phyloP scores from a whole-genome alignment of 1,139 yeast genomes.

The Meyerozyma guilliermondii region DNA sequence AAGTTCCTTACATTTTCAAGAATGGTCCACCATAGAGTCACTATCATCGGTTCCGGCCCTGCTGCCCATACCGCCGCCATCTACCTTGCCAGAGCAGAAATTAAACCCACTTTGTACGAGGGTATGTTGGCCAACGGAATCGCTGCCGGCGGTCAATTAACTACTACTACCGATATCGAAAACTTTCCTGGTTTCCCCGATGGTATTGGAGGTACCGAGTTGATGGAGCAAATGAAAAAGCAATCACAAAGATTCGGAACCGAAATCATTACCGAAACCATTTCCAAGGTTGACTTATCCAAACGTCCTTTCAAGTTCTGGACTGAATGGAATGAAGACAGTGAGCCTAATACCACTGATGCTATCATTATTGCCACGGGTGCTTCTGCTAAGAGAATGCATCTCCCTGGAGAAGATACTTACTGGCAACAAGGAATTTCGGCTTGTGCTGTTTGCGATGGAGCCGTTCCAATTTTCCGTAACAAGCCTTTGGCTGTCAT shows the following conservation, averaged over 20 bases:
- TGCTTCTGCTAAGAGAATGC: constrained; percentile 93
- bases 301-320: constrained; percentile 90
- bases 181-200: constrained; percentile 98
- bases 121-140: constrained; percentile 97
- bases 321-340: constrained; percentile 91
- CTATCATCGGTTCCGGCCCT: constrained; percentile 96
- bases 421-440: constrained; percentile 99
- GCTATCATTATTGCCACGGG: constrained; percentile 94
- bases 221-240: constrained; percentile 91
- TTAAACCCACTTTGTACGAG: constrained; percentile 88
- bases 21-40: constrained; percentile 85
- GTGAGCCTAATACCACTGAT: constrained; percentile 86
- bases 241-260: constrained; percentile 89
- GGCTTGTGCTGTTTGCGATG: constrained; percentile 99
- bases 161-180: constrained; percentile 96
- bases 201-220: constrained; percentile 81
- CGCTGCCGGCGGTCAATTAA: constrained; percentile 98
- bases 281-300: constrained; percentile 83
- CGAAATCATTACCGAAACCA: constrained; percentile 88
- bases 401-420: constrained; percentile 91
- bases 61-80: constrained; percentile 99
- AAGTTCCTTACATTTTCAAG: constrained; percentile 15
- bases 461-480: constrained; percentile 98
- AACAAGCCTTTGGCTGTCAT: constrained; percentile 95
- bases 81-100: constrained; percentile 93